A percentile compares a stretch with the other conserved stretches of the same genome.
phyloP scores from a whole-genome alignment of 2,329 filamentous ascomycete species.

The Rhynchosporium agropyri region DNA sequence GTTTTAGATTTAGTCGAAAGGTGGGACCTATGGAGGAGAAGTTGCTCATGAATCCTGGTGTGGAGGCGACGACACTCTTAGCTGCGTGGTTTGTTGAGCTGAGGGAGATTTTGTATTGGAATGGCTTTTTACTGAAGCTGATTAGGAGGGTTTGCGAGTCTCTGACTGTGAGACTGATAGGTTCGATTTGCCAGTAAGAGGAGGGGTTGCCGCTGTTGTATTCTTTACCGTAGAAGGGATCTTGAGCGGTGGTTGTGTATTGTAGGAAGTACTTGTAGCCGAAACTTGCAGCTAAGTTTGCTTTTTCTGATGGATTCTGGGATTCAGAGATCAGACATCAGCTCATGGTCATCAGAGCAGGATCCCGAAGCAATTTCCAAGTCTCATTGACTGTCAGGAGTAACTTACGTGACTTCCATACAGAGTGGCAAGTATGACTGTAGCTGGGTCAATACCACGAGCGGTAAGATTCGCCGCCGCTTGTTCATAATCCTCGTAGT shows the following conservation, averaged over 20 bases:
- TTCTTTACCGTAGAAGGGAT: constrained; percentile 11
- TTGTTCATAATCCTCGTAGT: constrained; percentile 8
- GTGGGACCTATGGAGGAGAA: constrained; percentile 12
- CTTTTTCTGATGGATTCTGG: background rate
- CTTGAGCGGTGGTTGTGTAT: constrained; percentile 3
- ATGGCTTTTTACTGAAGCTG: constrained; percentile 13
- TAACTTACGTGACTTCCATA: constrained; percentile 2
- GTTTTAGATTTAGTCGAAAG: background rate
- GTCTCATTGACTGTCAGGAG: background rate
- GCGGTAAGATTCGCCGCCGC: constrained; percentile 12
- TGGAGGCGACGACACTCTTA: constrained; percentile 16
- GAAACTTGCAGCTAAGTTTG: background rate
- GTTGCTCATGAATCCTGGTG: constrained; percentile 1
- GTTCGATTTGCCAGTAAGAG: background rate
- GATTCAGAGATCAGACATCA: background rate
- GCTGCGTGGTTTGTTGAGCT: constrained; percentile 1
- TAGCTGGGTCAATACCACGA: constrained; percentile 11
- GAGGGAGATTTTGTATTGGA: constrained; percentile 8
- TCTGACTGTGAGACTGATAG: constrained; percentile 7
- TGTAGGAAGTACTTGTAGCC: constrained; percentile 12
- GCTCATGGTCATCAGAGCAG: background rate
- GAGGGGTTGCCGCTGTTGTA: constrained; percentile 2
- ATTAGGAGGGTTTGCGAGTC: background rate
- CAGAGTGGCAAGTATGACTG: constrained; percentile 5
- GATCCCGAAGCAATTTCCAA: background rate